Evolutionary conservation across 352 stramenopile species (phyloP).

Genomic region (Phytophthora citrophthora): DNA sequence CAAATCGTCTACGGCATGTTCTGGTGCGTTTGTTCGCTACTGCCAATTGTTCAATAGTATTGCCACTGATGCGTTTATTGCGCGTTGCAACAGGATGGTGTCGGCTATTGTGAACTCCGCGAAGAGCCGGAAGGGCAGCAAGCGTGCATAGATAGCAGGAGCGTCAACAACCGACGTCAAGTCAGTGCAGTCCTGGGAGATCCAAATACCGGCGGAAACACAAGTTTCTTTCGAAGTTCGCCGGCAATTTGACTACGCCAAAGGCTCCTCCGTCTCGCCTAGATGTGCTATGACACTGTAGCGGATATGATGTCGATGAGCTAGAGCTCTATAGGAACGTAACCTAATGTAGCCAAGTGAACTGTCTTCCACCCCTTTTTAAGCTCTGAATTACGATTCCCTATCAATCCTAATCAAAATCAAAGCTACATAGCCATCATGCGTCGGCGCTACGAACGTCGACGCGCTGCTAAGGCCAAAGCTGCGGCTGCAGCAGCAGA

Average conservation of each 20-base stretch:
- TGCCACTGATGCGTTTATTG: not conserved
- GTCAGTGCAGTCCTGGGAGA: not conserved
- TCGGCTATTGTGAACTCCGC: constrained; percentile 82
- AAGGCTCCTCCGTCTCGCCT: not conserved
- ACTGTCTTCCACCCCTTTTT: constrained; percentile 3
- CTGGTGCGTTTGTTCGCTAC: constrained; percentile 54
- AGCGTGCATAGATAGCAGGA: constrained; percentile 38
- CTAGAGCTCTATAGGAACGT: constrained; percentile 9
- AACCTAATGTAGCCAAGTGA: constrained; percentile 15
- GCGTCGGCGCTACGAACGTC: constrained; percentile 58
- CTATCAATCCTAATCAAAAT: constrained; percentile 2
- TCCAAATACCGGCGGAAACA: not conserved
- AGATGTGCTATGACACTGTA: constrained; percentile 5
- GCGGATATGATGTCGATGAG: constrained; percentile 4
- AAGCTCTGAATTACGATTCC: constrained; percentile 4
- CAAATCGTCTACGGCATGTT: constrained; percentile 92
- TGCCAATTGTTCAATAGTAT: not conserved
- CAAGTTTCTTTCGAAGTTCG: not conserved
- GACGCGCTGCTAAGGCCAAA: constrained; percentile 51
- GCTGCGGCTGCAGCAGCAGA: constrained; percentile 25
- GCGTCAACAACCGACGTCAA: constrained; percentile 1
- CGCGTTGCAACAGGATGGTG: constrained; percentile 69
- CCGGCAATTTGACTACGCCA: constrained; percentile 1
- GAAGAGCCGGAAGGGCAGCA: constrained; percentile 52
- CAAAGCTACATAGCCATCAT: constrained; percentile 25